These are phyloP conservation scores for Lactifluus piperatus DNA, from an alignment of 768 basidiomycete genomes.

Conservation along the genomic window DNA sequence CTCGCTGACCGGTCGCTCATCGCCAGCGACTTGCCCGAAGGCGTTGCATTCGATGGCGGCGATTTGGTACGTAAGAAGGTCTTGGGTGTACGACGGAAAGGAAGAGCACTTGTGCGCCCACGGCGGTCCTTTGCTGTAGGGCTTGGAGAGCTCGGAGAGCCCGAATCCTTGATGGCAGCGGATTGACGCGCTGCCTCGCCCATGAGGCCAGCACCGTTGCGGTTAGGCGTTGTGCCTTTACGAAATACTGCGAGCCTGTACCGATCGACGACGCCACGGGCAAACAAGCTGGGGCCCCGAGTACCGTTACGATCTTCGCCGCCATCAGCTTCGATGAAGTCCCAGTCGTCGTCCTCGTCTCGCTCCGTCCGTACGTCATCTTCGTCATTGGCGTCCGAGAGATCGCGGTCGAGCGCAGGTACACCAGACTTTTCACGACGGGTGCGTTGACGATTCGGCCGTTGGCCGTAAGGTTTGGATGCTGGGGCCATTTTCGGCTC, in stretches of 20 bases:
- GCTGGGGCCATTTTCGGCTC: constrained; percentile 12
- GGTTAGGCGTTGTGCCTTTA: constrained; percentile 62
- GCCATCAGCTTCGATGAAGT: constrained; percentile 73
- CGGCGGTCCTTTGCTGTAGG: constrained; percentile 50
- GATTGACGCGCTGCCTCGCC: constrained; percentile 31
- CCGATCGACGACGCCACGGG: constrained; percentile 85
- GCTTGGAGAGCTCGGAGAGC: constrained; percentile 40
- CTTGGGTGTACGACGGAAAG: constrained; percentile 62
- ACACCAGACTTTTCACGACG: constrained; percentile 81
- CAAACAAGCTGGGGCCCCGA: constrained; percentile 73
- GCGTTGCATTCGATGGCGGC: constrained; percentile 41
- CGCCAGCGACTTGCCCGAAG: constrained; percentile 29
- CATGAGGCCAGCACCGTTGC: constrained; percentile 49
- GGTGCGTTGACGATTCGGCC: constrained; percentile 26
- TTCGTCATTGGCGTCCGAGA: constrained; percentile 45
- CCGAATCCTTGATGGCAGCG: constrained; percentile 30
- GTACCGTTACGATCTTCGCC: constrained; percentile 80
- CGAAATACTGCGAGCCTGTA: constrained; percentile 82
- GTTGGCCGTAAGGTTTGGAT: constrained; percentile 19
- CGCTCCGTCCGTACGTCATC: constrained; percentile 34
- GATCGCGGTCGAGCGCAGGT: constrained; percentile 65
- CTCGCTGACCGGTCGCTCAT: constrained; percentile 40
- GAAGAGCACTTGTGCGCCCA: constrained; percentile 58
- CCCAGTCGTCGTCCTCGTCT: constrained; percentile 84
- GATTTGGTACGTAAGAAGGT: constrained; percentile 70